These are phyloP conservation scores for Brassica nigra DNA, from an alignment of 345 rosid species.

Conservation along the genomic window DNA sequence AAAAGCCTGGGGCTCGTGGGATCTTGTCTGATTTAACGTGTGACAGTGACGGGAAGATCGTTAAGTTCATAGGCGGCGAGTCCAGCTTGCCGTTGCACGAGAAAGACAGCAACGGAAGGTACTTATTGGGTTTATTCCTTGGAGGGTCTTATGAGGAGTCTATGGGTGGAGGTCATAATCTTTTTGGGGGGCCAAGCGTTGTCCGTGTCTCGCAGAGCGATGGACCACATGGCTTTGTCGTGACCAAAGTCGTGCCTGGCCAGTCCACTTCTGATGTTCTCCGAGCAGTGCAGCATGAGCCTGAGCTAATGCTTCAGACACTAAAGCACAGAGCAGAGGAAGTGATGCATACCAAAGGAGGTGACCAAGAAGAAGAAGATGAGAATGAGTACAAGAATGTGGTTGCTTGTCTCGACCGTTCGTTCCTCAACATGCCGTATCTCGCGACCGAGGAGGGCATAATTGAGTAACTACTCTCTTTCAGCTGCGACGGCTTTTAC, in stretches of 20 bases:
- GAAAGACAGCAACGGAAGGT: conserved; percentile 45
- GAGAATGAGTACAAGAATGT: conserved; percentile 40
- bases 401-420: conserved; percentile 63
- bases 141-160: conserved; percentile 99
- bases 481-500: conserved; percentile 48
- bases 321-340: conserved; percentile 89
- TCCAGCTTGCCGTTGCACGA: conserved; percentile 89
- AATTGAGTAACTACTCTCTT: conserved; percentile 51
- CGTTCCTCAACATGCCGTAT: conserved; percentile 91
- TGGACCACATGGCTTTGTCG: conserved; percentile 90
- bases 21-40: conserved; percentile 86
- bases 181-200: conserved; percentile 91
- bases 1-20: conserved; percentile 71
- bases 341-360: conserved; percentile 33
- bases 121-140: conserved; percentile 93
- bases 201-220: conserved; percentile 86
- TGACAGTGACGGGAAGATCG: conserved; percentile 89
- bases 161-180: conserved; percentile 90
- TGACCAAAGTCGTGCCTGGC: conserved; percentile 75
- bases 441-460: conserved; percentile 44
- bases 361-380: conserved; percentile 5
- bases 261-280: conserved; percentile 85
- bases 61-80: conserved; percentile 87
- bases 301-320: conserved; percentile 92
- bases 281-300: conserved; percentile 94